Evolutionary conservation across 1,284 basidiomycete genomes (phyloP), one percentile per base, ranked within the genome.

Genomic region (Ganoderma lucidum): DNA sequence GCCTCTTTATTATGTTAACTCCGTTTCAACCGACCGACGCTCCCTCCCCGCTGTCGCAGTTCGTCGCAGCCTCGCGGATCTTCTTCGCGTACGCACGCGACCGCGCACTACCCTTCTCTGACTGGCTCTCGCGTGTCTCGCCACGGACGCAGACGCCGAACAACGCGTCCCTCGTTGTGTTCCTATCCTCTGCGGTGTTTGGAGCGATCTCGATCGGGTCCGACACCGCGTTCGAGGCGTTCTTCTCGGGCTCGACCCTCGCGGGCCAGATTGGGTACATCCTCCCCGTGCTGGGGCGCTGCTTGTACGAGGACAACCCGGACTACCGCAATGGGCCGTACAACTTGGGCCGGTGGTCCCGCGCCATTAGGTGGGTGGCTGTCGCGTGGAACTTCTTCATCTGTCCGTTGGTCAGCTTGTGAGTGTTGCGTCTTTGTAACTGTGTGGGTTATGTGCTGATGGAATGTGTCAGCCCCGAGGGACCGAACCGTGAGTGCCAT

Each of bases 61-160:
- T 75, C 32, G 71, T 69, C 3, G 73, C 75, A 0, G 66, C 66
- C 15, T 86, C 83, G 6, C 81, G 90, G 12, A 90, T 92, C 77
- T 85, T 86, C 0, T 92, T 90, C 73, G 90, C 90, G 0, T 91
- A 92, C 74, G 83, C 87, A 14, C 82, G 89, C 35, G 89, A 91
- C 69, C 83, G 84, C 73, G 93, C 90, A 0, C 87, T 96, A 3
- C 94, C 94, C 0, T 86, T 93, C 74, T 94, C 92, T 0, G 76
- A 77, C 19, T 87, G 84, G 80, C 82, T 94, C 6, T 92, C 92
- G 75, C 82, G 86, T 59, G 89, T 94, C 82, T 90, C 91, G 75
- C 72, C 73, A 2, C 85, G 79, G 63, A 92, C 91, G 2, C 82
- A 85, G 48, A 90, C 92, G 2, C 92, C 92, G 0, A 87, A 91